Evolutionary conservation across 2,329 filamentous ascomycete genomes (phyloP).

Genomic region (Fusarium sambucinum): DNA sequence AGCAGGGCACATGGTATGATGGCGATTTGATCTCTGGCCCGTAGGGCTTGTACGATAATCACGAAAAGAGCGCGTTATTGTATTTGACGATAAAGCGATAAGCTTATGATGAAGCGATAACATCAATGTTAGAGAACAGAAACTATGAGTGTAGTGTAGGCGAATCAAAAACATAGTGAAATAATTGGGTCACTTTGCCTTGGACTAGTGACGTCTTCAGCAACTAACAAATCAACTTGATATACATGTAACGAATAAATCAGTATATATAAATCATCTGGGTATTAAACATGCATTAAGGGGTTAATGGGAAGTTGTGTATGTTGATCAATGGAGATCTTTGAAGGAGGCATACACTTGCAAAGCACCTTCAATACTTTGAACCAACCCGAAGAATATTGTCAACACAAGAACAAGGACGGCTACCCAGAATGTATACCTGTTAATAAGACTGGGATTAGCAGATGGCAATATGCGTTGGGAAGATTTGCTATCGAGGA

Average conservation of each 20-base stretch:
- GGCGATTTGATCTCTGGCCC: not conserved
- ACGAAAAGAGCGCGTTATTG: not conserved
- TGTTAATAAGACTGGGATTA: not conserved
- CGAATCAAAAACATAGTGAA: not conserved
- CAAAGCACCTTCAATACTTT: slow-evolving; percentile 8
- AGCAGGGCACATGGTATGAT: not conserved
- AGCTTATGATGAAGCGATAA: not conserved
- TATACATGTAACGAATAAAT: not conserved
- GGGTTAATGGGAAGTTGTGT: too few relatives aligned
- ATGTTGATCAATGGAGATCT: not conserved
- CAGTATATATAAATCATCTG: not conserved
- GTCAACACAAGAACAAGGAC: slow-evolving; percentile 8
- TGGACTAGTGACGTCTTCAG: not conserved
- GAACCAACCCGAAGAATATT: slow-evolving; percentile 13
- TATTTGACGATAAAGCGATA: slow-evolving; percentile 1
- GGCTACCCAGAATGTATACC: slow-evolving; percentile 14
- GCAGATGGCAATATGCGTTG: not conserved
- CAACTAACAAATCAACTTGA: not conserved
- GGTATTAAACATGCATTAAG: slow-evolving; percentile 6
- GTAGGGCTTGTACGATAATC: slow-evolving; percentile 15
- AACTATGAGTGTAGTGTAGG: not conserved
- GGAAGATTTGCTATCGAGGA: not conserved
- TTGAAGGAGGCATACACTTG: slow-evolving; percentile 12
- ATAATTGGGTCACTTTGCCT: not conserved
- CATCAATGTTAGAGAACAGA: not conserved